Percentiles rank a stretch among this genome's conserved stretches.
phyloP scores from a whole-genome alignment of 1,284 basidiomycete genomes.

The Ustilago crameri region DNA sequence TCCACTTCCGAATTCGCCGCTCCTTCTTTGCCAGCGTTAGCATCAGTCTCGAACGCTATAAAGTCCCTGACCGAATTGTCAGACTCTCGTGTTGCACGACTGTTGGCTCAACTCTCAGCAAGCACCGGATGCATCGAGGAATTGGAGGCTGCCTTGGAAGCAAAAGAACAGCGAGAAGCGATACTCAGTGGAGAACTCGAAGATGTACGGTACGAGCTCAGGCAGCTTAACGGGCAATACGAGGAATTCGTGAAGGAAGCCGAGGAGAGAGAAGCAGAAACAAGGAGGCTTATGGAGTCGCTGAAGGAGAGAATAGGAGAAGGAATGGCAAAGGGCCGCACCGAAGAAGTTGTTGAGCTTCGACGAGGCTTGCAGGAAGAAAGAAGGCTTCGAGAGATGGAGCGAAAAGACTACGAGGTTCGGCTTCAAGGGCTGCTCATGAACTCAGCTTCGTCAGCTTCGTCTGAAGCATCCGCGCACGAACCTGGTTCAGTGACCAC shows the following conservation, averaged over 20 bases:
- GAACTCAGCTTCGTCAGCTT: neutral
- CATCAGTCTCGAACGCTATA: conserved; percentile 13
- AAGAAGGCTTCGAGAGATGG: conserved; percentile 19
- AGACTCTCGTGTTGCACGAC: conserved; percentile 17
- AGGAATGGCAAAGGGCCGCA: neutral
- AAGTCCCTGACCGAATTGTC: conserved; percentile 13
- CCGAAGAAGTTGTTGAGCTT: neutral
- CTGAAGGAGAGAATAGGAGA: conserved; percentile 2
- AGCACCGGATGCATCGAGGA: conserved; percentile 15
- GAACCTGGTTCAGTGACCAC: neutral
- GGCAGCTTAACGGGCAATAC: conserved; percentile 19
- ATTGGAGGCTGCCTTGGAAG: conserved; percentile 20
- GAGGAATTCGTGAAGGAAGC: conserved; percentile 21
- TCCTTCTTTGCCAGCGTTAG: conserved; percentile 6
- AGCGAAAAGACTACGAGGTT: conserved; percentile 36
- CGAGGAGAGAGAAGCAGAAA: conserved; percentile 15
- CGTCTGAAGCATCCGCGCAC: too few relatives aligned
- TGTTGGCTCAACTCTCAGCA: conserved; percentile 21
- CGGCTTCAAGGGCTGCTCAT: conserved; percentile 22
- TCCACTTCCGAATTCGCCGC: too few relatives aligned
- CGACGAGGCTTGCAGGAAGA: conserved; percentile 28
- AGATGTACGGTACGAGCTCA: conserved; percentile 8
- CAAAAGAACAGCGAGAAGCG: conserved; percentile 3
- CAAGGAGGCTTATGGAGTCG: conserved; percentile 12
- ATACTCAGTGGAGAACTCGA: conserved; percentile 8